Percentiles rank a stretch among this genome's conserved stretches.
Conservation (phyloP, 768 basidiomycete species). For the Phaeolepiota aurea region DNA sequence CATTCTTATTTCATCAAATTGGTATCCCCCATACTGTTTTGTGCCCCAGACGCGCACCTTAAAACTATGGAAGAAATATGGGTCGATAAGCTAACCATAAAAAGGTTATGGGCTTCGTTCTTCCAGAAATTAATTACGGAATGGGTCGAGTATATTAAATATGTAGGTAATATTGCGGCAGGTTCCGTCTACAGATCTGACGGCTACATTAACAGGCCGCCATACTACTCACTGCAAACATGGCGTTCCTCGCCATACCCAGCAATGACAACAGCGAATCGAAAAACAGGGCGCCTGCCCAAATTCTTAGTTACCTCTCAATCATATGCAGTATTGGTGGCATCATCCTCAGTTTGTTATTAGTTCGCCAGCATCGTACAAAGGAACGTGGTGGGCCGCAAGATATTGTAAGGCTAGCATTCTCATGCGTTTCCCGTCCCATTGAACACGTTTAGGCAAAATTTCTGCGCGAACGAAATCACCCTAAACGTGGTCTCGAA, state of each 20-base stretch:
- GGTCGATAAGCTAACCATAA: constrained; percentile 33
- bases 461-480: constrained; percentile 13
- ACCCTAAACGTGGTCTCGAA: constrained; percentile 19
- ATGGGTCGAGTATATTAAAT: constrained; percentile 32
- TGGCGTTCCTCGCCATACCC: constrained; percentile 40
- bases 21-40: constrained; percentile 34
- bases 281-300: constrained; percentile 11
- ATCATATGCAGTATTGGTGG: constrained; percentile 30
- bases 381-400: constrained; percentile 18
- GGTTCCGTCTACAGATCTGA: neutral
- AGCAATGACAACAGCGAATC: constrained; percentile 17
- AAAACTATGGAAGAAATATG: constrained; percentile 33
- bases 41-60: constrained; percentile 33
- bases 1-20: constrained; percentile 23
- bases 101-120: constrained; percentile 29
- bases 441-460: constrained; percentile 8
- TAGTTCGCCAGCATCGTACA: constrained; percentile 31
- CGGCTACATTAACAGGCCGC: constrained; percentile 24
- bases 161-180: constrained; percentile 20
- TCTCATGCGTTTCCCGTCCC: neutral
- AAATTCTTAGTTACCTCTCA: constrained; percentile 36
- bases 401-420: constrained; percentile 23
- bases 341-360: constrained; percentile 32
- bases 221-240: constrained; percentile 39
- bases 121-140: constrained; percentile 26